A percentile compares a stretch with the other conserved stretches of the same genome.
Conservation (phyloP, 139 green algal species). For the Raphidocelis subcapitata region DNA sequence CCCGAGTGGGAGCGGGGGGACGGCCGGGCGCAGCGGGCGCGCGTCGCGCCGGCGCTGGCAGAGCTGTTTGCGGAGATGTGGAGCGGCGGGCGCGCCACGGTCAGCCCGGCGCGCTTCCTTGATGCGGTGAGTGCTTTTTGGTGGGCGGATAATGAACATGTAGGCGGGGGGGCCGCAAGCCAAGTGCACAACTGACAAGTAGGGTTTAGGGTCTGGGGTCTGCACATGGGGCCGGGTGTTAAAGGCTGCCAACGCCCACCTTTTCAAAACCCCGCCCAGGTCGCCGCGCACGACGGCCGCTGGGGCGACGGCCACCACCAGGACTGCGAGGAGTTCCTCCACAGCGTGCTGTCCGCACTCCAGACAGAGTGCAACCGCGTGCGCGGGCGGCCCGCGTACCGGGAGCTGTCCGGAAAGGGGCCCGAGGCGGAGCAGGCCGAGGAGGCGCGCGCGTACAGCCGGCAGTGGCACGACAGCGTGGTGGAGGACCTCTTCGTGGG, state of each 20-base stretch:
- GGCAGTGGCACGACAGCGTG: constrained; percentile 58
- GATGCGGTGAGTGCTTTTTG: not conserved
- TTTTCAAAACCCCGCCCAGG: constrained; percentile 3
- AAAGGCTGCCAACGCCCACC: too few relatives aligned
- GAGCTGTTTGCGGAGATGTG: constrained; percentile 46
- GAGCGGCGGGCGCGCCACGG: not conserved
- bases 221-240: too few relatives aligned
- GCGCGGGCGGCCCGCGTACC: constrained; percentile 46
- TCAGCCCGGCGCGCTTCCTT: constrained; percentile 35
- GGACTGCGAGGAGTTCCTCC: constrained; percentile 71
- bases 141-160: too few relatives aligned
- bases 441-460: constrained; percentile 59
- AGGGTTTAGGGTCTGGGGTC: too few relatives aligned
- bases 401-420: constrained; percentile 59
- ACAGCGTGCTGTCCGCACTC: constrained; percentile 54
- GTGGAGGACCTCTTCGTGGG: constrained; percentile 81
- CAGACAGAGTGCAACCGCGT: constrained; percentile 60
- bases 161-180: too few relatives aligned
- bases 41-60: constrained; percentile 42
- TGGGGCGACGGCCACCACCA: constrained; percentile 68
- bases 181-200: too few relatives aligned
- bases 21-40: constrained; percentile 6
- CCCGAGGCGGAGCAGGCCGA: constrained; percentile 61
- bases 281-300: constrained; percentile 41
- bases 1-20: too few relatives aligned